Evolutionary conservation across 345 rosid species (phyloP), one percentile per base, ranked within the genome.

Genomic region (Eucalyptus rudis): DNA sequence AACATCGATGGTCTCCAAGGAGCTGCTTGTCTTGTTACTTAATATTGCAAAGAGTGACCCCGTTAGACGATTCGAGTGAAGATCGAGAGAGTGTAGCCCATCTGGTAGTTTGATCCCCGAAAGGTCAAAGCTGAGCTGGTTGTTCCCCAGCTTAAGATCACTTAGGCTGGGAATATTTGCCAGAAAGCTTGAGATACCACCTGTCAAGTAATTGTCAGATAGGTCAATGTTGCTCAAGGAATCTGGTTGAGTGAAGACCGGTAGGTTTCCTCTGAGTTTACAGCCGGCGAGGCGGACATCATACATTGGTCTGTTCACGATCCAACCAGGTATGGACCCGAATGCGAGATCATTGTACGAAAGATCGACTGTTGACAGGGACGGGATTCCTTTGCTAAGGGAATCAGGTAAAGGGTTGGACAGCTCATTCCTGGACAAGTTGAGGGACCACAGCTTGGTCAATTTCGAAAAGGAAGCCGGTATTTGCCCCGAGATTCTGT

Each of bases 251-350:
- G 93, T 86, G 88, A 97, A 94, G 90, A 89, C 94, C 5, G 99
- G 98, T 56, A 96, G 94, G 50, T 56, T 86, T 89, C 99, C 99
- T 89, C 86, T 87, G 71, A 97, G 93, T 91, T 94, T 94, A 84
- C 99, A 96, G 71, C 97, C 99, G 89, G 99, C 99, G 54, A 97
- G 94, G 33, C 92, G 94, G 76, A 96, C 96, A 87, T 92, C 95
- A 76, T 96, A 88, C 87, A 97, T 94, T 47, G 89, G 90, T 88
- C 92, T 93, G 68, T 94, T 91, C 45, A 76, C 91, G 81, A 97
- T 95, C 99, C 99, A 97, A 88, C 89, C 87, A 2, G 99, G 99
- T 62, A 96, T 87, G 86, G 93, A 93, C 91, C 96, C 98, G 49
- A 96, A 89, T 54, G 93, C 91, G 86, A 97, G 93, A 62, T 93